Base-by-base conservation (phyloP, 768 basidiomycete species). In the Floccularia luteovirens region DNA sequence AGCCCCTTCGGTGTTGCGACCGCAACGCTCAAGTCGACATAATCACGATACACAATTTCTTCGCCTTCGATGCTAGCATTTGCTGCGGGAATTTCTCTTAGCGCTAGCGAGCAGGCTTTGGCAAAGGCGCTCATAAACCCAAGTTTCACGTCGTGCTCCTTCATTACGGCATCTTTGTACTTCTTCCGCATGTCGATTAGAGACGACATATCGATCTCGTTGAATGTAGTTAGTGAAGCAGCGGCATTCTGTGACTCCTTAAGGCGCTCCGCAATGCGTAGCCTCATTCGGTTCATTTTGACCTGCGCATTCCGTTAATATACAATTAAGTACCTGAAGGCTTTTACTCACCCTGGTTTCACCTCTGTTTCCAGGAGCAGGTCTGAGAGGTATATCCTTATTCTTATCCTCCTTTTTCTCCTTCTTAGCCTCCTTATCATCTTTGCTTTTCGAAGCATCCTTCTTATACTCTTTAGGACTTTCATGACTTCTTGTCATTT, bases 81-180 rank as follows among this genome's bases (percentile, higher is more conserved):
- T 36, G 90, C 93, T 2, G 79, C 78, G 8, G 92, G 92, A 47
- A 99, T 88, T 64, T 97, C 93, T 60, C 82, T 75, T 48, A 98
- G 66, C 7, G 90, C 90, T 22, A 97, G 66, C 22, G 75, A 65
- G 35, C 77, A 84, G 3, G 96, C 96, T 51, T 80, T 82, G 31
- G 92, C 87, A 55, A 99, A 98, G 33, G 91, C 92, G 48, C 84
- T 86, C 94, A 99, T 99, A 77, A 87, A 98, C 12, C 96, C 94
- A 46, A 99, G 77, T 63, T 98, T 98, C 60, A 98, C 82, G 37
- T 91, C 93, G 50, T 92, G 85, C 55, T 82, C 77, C 62, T 98
- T 96, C 31, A 91, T 69, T 27, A 97, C 69, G 31, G 75, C 69
- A 47, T 96, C 92, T 72, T 98, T 98, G 79, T 91, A 93, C 58